phyloP scores from a whole-genome alignment of 306 rosid species.

The Echinosophora koreensis region DNA sequence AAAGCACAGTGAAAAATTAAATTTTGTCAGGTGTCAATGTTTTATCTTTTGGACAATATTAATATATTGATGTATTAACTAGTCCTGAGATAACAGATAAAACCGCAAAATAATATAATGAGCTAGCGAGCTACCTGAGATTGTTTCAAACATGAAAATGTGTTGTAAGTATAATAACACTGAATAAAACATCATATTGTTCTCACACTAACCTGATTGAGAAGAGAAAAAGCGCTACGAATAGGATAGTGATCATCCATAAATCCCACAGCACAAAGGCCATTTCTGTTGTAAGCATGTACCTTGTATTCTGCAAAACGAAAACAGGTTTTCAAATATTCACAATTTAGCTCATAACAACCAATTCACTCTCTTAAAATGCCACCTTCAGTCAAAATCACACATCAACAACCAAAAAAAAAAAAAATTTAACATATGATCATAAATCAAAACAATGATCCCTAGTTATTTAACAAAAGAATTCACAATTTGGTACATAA shows the following conservation, averaged over 20 bases:
- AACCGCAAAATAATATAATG: background rate
- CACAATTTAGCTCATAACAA: no score
- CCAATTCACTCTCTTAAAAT: no score
- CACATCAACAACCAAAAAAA: no score
- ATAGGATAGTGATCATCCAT: constrained; percentile 99
- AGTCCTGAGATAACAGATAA: background rate
- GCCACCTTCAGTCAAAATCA: no score
- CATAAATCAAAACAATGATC: background rate
- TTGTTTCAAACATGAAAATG: constrained; percentile 2
- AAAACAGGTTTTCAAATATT: constrained; percentile 7
- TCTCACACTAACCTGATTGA: constrained; percentile 75
- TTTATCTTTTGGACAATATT: background rate
- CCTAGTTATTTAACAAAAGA: background rate
- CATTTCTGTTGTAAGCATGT: constrained; percentile 89
- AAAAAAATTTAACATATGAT: background rate
- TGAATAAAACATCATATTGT: background rate
- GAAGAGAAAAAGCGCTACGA: constrained; percentile 93
- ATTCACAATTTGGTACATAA: no score
- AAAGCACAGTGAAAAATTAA: background rate
- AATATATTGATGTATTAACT: background rate
- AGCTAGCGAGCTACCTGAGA: background rate
- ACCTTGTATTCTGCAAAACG: constrained; percentile 80
- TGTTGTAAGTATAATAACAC: constrained; percentile 8
- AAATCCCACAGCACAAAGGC: constrained; percentile 93
- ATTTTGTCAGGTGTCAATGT: background rate